Evolutionary conservation across 257 asterid genomes (phyloP), one percentile per base, ranked within the genome.

Genomic region (Gynochthodes officinalis): DNA sequence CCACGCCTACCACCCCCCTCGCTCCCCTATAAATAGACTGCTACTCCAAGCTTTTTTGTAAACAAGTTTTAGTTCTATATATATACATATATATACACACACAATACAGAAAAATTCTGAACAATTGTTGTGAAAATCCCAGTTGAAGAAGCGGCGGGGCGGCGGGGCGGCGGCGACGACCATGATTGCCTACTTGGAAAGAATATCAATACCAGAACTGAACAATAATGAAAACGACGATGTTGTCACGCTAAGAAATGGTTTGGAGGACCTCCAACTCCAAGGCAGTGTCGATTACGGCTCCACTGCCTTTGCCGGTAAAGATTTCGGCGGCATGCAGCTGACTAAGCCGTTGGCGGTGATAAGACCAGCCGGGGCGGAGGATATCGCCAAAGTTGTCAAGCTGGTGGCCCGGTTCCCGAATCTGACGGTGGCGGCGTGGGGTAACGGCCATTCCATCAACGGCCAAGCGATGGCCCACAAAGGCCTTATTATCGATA

Each of bases 401-500:
- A 76, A 80, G 43, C 68, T 83, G 1, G 96, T 90, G 57, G 71
- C 84, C 2, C 82, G 85, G 19, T 81, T 85, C 13, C 87, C 83
- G 19, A 64, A 82, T 75, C 83, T 95, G 52, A 85, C 98, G 75
- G 96, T 92, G 27, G 93, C 99, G 4, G 98, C 99, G 58, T 86
- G 93, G 71, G 99, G 99, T 33, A 95, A 95, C 90, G 97, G 99
- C 33, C 99, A 91, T 83, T 88, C 97, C 54, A 82, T 89, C 84
- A 86, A 88, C 95, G 99, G 99, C 50, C 99, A 94, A 76, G 86
- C 99, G 55, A 87, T 88, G 95, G 97, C 97, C 82, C 86, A 86
- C 84, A 80, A 81, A 1, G 98, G 97, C 27, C 75, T 91, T 3
- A 86, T 87, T 77, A 68, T 94, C 67, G 95, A 87, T 72, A 94